A percentile compares a stretch with the other conserved stretches of the same genome.
These are phyloP conservation scores for Gossypium australe DNA, from an alignment of 345 rosid species.

Conservation along the genomic window DNA sequence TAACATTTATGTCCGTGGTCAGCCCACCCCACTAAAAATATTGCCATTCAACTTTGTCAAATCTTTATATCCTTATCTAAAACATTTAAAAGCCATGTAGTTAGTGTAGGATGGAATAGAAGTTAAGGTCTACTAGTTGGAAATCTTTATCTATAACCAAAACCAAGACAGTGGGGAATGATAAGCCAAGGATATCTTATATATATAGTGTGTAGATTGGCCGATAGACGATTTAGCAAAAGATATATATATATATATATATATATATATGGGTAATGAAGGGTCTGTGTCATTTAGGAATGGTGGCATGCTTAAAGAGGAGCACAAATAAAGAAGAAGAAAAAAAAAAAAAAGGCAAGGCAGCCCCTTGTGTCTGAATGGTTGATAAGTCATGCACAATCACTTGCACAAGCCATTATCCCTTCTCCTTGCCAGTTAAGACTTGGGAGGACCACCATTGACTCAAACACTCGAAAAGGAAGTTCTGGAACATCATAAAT, in stretches of 20 bases:
- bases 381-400: background rate
- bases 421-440: background rate
- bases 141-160: too few relatives aligned
- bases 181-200: too few relatives aligned
- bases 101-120: too few relatives aligned
- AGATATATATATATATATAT: too few relatives aligned
- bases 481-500: too few relatives aligned
- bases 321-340: slow-evolving; percentile 3
- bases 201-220: too few relatives aligned
- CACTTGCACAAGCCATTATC: background rate
- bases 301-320: slow-evolving; percentile 24
- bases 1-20: background rate
- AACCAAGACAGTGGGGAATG: too few relatives aligned
- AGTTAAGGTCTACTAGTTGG: too few relatives aligned
- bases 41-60: background rate
- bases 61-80: too few relatives aligned
- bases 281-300: slow-evolving; percentile 18
- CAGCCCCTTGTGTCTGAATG: background rate
- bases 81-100: too few relatives aligned
- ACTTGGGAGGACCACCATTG: slow-evolving; percentile 18
- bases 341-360: background rate
- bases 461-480: background rate
- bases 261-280: too few relatives aligned
- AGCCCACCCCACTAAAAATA: background rate
- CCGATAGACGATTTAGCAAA: too few relatives aligned